phyloP scores from a whole-genome alignment of 441 rosid genomes.

The Adansonia rubrostipa region DNA sequence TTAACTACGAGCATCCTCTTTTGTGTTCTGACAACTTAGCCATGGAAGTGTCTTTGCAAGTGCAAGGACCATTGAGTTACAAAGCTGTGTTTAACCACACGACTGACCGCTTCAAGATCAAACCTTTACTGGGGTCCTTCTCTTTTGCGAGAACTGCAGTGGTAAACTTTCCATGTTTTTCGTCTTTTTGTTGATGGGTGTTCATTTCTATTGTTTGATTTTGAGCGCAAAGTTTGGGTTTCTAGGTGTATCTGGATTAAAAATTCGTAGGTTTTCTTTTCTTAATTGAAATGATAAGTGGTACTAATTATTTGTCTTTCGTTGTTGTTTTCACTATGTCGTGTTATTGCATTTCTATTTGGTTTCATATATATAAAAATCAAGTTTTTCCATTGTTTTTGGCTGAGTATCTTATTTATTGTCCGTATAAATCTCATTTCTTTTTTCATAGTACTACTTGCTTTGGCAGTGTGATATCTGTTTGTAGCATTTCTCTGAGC shows the following conservation, averaged over 20 bases:
- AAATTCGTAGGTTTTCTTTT: background rate
- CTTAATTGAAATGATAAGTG: conserved; percentile 16
- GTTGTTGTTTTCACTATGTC: background rate
- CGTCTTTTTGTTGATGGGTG: background rate
- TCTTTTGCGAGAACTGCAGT: conserved; percentile 39
- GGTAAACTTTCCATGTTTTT: conserved; percentile 22
- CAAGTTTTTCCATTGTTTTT: background rate
- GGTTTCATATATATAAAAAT: conserved; percentile 5
- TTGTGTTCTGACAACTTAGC: conserved; percentile 23
- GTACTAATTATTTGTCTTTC: background rate
- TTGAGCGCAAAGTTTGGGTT: background rate
- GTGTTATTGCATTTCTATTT: background rate
- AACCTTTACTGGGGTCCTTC: conserved; percentile 51
- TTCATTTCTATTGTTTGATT: background rate
- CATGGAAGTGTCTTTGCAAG: conserved; percentile 75
- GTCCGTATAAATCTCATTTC: background rate
- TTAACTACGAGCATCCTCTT: conserved; percentile 26
- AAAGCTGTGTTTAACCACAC: conserved; percentile 42
- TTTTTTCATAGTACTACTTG: conserved; percentile 11
- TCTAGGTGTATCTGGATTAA: conserved; percentile 2
- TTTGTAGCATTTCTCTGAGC: conserved; percentile 4
- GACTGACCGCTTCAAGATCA: conserved; percentile 46
- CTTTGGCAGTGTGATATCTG: background rate
- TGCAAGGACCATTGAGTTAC: conserved; percentile 56
- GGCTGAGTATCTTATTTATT: background rate